Percentiles rank a stretch among this genome's conserved stretches.
These are phyloP conservation scores for Periglandula ipomoeae DNA, from an alignment of 2,329 filamentous ascomycete species.

Conservation along the genomic window DNA sequence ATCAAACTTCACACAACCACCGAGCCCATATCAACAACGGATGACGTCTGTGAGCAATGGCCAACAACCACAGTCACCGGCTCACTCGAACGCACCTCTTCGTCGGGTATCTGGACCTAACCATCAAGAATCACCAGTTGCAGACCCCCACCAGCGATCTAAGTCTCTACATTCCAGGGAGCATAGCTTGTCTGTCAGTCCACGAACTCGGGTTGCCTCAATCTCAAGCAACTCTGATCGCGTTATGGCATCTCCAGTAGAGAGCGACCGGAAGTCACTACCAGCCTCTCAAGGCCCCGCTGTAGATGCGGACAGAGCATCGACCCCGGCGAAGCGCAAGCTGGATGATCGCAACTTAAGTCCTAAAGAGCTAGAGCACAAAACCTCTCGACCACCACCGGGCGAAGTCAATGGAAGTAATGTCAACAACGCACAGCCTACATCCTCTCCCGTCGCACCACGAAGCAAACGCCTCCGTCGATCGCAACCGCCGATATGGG, in stretches of 20 bases:
- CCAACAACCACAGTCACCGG: slow-evolving; percentile 24
- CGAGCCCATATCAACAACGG: slow-evolving; percentile 53
- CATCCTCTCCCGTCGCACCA: slow-evolving; percentile 23
- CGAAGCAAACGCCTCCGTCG: slow-evolving; percentile 32
- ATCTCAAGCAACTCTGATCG: slow-evolving; percentile 34
- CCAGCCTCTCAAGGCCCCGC: slow-evolving; percentile 18
- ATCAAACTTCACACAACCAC: slow-evolving; percentile 36
- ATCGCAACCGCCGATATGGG: slow-evolving; percentile 37
- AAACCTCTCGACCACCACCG: slow-evolving; percentile 38
- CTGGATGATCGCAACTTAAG: slow-evolving; percentile 32
- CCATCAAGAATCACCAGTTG: slow-evolving; percentile 33
- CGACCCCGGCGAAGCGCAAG: slow-evolving; percentile 32
- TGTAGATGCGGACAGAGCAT: slow-evolving; percentile 21
- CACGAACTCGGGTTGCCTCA: slow-evolving; percentile 58
- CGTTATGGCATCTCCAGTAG: slow-evolving; percentile 12
- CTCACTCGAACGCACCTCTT: slow-evolving; percentile 13
- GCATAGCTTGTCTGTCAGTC: slow-evolving; percentile 65
- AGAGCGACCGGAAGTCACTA: slow-evolving; percentile 17
- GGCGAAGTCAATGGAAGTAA: slow-evolving; percentile 37
- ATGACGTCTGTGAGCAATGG: slow-evolving; percentile 19
- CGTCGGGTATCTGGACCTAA: slow-evolving; percentile 27
- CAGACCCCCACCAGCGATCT: slow-evolving; percentile 37
- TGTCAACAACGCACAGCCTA: slow-evolving; percentile 12
- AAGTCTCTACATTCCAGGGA: slow-evolving; percentile 55
- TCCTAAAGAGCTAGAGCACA: slow-evolving; percentile 42